Conservation (phyloP, 2,329 filamentous ascomycete genomes). For the Drechslerella coelobrocha region DNA sequence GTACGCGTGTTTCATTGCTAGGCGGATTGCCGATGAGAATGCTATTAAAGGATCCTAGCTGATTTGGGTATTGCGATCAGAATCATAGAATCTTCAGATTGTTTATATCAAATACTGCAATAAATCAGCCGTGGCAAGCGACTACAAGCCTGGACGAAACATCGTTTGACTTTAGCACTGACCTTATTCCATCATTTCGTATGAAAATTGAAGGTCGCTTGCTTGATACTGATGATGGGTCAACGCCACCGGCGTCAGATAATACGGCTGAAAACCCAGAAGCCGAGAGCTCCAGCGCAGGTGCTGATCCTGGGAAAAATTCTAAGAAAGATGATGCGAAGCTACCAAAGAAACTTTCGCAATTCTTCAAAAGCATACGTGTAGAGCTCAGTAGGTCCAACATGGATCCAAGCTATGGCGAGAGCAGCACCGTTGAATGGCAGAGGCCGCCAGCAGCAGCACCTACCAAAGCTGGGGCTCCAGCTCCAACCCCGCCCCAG, state of each 20-base stretch:
- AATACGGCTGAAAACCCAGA: constrained; percentile 24
- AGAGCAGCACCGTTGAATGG: constrained; percentile 77
- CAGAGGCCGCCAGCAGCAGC: constrained; percentile 73
- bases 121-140: constrained; percentile 93
- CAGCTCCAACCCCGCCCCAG: constrained; percentile 63
- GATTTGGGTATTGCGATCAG: constrained; percentile 57
- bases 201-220: constrained; percentile 91
- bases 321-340: constrained; percentile 61
- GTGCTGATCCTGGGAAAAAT: constrained; percentile 59
- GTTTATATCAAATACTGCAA: constrained; percentile 93
- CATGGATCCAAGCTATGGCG: constrained; percentile 69
- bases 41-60: not conserved
- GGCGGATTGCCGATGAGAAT: not conserved
- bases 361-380: constrained; percentile 81
- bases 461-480: constrained; percentile 63
- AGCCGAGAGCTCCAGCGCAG: constrained; percentile 59
- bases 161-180: constrained; percentile 80
- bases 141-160: constrained; percentile 63
- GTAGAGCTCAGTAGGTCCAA: constrained; percentile 67
- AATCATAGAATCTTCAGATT: constrained; percentile 84
- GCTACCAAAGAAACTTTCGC: constrained; percentile 69
- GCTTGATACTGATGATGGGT: constrained; percentile 69
- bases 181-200: constrained; percentile 78
- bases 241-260: constrained; percentile 2
- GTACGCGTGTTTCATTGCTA: constrained; percentile 57